These are phyloP conservation scores for Colletotrichum karsti DNA, from an alignment of 2,329 filamentous ascomycete species.

Conservation along the genomic window DNA sequence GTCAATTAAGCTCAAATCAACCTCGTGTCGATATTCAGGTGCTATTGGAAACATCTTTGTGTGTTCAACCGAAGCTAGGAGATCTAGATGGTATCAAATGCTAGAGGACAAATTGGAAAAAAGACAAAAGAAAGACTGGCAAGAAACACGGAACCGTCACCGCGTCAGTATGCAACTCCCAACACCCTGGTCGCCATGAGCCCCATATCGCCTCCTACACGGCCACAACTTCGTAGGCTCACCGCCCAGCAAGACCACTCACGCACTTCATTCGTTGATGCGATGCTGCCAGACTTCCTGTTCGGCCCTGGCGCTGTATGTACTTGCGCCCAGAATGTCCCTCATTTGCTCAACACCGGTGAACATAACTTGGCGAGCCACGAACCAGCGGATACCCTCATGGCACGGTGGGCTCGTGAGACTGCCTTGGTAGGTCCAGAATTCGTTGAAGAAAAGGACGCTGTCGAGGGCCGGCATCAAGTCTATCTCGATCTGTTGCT, in stretches of 20 bases:
- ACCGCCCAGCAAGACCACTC: background rate
- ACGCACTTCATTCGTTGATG: slow-evolving; percentile 45
- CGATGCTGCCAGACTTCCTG: slow-evolving; percentile 57
- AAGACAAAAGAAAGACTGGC: background rate
- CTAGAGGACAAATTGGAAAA: background rate
- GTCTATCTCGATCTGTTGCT: slow-evolving; percentile 35
- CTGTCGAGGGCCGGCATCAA: slow-evolving; percentile 42
- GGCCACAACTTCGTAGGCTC: background rate
- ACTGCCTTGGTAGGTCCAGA: slow-evolving; percentile 57
- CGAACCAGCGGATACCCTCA: slow-evolving; percentile 55
- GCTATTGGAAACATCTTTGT: background rate
- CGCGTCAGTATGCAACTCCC: background rate
- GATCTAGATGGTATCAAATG: slow-evolving; percentile 17
- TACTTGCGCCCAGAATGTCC: slow-evolving; percentile 50
- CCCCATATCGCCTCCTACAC: background rate
- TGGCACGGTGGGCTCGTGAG: slow-evolving; percentile 56
- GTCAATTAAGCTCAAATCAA: slow-evolving; percentile 7
- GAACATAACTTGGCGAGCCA: slow-evolving; percentile 37
- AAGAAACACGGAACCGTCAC: background rate
- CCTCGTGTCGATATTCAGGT: background rate
- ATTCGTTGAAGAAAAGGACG: slow-evolving; percentile 49
- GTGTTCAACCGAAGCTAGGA: background rate
- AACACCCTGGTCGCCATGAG: background rate
- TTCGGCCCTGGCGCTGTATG: slow-evolving; percentile 51
- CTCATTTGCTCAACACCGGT: slow-evolving; percentile 56